phyloP scores from a whole-genome alignment of 306 rosid genomes.

The Hippophae gyantsensis region DNA sequence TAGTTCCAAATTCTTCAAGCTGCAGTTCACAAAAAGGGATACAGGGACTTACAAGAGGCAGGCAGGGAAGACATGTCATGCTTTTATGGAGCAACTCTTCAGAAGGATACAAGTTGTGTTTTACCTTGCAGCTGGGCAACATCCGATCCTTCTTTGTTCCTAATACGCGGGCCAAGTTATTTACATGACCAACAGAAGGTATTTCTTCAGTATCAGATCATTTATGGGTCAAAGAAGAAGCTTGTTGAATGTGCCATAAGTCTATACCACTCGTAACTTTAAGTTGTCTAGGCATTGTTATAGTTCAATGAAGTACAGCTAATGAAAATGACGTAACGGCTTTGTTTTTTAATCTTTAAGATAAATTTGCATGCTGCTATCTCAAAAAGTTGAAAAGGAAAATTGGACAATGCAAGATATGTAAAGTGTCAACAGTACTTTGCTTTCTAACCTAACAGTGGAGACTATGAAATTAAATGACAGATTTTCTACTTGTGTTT shows the following conservation, averaged over 20 bases:
- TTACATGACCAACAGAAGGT: slow-evolving; percentile 62
- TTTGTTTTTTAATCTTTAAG: background rate
- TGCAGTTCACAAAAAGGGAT: slow-evolving; percentile 75
- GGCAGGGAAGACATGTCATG: slow-evolving; percentile 36
- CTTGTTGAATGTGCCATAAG: background rate
- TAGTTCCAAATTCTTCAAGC: slow-evolving; percentile 11
- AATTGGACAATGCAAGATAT: no score
- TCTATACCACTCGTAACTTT: background rate
- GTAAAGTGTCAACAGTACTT: background rate
- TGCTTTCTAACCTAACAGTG: background rate
- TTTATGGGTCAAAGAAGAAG: slow-evolving; percentile 7
- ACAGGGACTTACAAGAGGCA: slow-evolving; percentile 48
- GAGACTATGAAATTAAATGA: no score
- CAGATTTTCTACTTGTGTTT: no score
- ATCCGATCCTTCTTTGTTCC: slow-evolving; percentile 72
- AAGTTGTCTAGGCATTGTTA: background rate
- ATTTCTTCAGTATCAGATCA: background rate
- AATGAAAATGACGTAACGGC: background rate
- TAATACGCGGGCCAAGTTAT: slow-evolving; percentile 67
- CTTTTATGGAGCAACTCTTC: slow-evolving; percentile 65
- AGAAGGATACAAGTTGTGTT: slow-evolving; percentile 43
- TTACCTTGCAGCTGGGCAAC: slow-evolving; percentile 60
- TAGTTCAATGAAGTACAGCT: background rate
- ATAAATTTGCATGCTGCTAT: no score
- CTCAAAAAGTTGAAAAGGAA: no score